Base-by-base conservation (phyloP, 2,329 filamentous ascomycete species). In the Plenodomus lindquistii region DNA sequence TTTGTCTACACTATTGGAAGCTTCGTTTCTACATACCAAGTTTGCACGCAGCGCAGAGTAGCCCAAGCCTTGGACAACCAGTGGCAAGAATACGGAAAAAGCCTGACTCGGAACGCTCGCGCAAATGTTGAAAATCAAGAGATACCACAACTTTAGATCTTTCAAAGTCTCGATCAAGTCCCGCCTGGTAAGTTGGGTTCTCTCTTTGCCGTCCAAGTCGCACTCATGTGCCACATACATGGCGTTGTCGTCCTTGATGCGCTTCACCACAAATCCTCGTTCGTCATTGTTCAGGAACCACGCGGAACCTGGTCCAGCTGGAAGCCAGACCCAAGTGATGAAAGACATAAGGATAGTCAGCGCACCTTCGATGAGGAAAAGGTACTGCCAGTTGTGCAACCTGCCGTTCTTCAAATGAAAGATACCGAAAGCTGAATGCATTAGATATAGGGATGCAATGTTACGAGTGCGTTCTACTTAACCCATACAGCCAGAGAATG, bases 361-460 rank as follows among this genome's bases (percentile, higher is more conserved):
- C 0, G 54, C 45, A 1, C 74, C 74, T 43, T 77, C 73, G 21
- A 77, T 72, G 5, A 77, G 71, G 46, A 77, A 76, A 2, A 77
- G 54, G 49, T 79, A 79, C 20, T 76, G 74, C 74, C 73, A 77
- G 9, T 76, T 75, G 3, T 77, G 73, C 11, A 84, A 64, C 3
- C 8, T 9, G 48, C 71, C 74, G 9, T 67, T 69, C 29, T 69
- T 54, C 42, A 81, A 75, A 55, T 79, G 80, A 71, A 81, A 60
- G 47, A 81, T 68, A 0, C 73, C 75, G 29, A 66, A 74, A 48
- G 48, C 67, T 63, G 35, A 8, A 2, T 9, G 9, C 20, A 22
- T 60, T 27, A 60, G 41, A 18, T 2, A 42, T 13, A 39, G 6
- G 19, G 7, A 29, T 37, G 29, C 5, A n/a, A 11, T 35, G 11